phyloP scores from a whole-genome alignment of 495 filamentous ascomycete genomes.

The Letharia lupina region DNA sequence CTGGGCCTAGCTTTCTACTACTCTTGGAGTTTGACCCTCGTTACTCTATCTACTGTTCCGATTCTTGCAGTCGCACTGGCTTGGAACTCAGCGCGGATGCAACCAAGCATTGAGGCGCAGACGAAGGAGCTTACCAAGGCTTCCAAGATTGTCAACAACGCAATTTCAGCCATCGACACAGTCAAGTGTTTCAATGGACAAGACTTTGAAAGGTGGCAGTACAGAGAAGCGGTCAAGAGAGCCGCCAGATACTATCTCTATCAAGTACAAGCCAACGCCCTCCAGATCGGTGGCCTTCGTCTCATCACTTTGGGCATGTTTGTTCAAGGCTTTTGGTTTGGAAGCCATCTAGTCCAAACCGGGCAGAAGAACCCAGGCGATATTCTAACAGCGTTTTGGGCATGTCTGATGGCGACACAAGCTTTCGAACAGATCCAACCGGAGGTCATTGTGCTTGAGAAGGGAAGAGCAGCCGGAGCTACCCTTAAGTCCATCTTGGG shows the following conservation, averaged over 20 bases:
- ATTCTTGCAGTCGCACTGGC: slow-evolving; percentile 52
- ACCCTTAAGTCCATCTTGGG: slow-evolving; percentile 44
- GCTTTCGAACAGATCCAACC: slow-evolving; percentile 64
- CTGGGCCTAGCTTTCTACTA: slow-evolving; percentile 64
- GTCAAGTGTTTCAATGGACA: slow-evolving; percentile 85
- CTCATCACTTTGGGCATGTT: slow-evolving; percentile 74
- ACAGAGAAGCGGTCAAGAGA: slow-evolving; percentile 45
- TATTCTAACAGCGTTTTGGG: slow-evolving; percentile 79
- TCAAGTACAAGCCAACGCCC: slow-evolving; percentile 58
- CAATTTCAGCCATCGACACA: slow-evolving; percentile 67
- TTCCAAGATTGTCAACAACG: slow-evolving; percentile 60
- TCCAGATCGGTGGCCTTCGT: slow-evolving; percentile 63
- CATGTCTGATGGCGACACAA: slow-evolving; percentile 66
- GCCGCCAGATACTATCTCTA: slow-evolving; percentile 57
- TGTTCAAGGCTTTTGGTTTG: slow-evolving; percentile 88
- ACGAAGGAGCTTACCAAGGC: slow-evolving; percentile 58
- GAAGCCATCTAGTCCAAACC: slow-evolving; percentile 52
- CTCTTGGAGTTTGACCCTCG: slow-evolving; percentile 77
- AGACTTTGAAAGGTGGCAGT: slow-evolving; percentile 58
- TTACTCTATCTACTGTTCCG: slow-evolving; percentile 71
- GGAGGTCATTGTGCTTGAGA: slow-evolving; percentile 64
- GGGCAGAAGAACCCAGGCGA: slow-evolving; percentile 53
- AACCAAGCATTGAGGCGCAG: slow-evolving; percentile 59
- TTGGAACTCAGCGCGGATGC: slow-evolving; percentile 51
- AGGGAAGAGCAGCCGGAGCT: slow-evolving; percentile 67